These are phyloP conservation scores for Cytospora mali DNA, from an alignment of 2,329 filamentous ascomycete species.

Conservation along the genomic window DNA sequence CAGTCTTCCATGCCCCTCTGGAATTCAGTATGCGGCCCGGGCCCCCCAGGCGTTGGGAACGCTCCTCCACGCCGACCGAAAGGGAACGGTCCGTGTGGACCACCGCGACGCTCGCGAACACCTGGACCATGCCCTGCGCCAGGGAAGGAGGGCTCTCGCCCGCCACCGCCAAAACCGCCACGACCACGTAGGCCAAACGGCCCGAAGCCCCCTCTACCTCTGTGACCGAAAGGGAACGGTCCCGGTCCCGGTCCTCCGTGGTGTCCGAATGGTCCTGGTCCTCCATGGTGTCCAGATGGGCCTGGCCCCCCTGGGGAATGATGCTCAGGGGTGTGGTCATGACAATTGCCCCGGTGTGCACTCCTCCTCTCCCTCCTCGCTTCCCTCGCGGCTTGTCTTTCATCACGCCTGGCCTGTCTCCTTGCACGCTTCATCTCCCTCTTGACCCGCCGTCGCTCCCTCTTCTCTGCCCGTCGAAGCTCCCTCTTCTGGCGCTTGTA, in stretches of 20 bases:
- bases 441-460: constrained; percentile 37
- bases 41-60: constrained; percentile 3
- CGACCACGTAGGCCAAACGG: background rate
- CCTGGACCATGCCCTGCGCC: constrained; percentile 18
- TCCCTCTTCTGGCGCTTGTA: constrained; percentile 38
- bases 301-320: background rate
- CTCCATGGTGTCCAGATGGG: background rate
- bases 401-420: constrained; percentile 37
- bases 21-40: constrained; percentile 1
- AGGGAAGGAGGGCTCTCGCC: constrained; percentile 4
- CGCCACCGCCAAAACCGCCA: background rate
- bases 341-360: background rate
- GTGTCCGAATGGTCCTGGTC: background rate
- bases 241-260: constrained; percentile 10
- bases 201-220: constrained; percentile 3
- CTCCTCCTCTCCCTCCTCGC: constrained; percentile 23
- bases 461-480: constrained; percentile 35
- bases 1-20: constrained; percentile 21
- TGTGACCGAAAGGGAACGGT: constrained; percentile 2
- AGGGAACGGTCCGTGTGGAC: constrained; percentile 8
- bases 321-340: background rate
- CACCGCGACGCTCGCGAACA: constrained; percentile 6
- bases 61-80: constrained; percentile 9
- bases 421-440: constrained; percentile 37
- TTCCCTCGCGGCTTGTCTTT: constrained; percentile 31